A percentile compares a stretch with the other conserved stretches of the same genome.
phyloP scores from a whole-genome alignment of 2,329 filamentous ascomycete genomes.

The Decorospora gaudefroyi region DNA sequence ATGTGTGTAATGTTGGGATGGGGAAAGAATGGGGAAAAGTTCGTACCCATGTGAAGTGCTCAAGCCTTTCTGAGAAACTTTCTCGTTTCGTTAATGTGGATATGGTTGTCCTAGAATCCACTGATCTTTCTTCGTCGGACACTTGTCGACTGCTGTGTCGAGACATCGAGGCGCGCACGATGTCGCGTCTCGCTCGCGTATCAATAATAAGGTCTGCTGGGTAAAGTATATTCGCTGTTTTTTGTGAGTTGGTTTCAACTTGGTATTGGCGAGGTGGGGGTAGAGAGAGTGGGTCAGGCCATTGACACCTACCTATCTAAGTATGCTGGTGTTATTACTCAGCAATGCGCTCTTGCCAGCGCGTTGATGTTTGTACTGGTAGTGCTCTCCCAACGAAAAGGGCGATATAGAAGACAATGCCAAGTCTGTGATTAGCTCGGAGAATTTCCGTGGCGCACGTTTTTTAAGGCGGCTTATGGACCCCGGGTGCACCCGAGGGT shows the following conservation, averaged over 20 bases:
- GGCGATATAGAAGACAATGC: not conserved
- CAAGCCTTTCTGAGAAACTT: not conserved
- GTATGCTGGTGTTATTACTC: too few species aligned
- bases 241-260: too few species aligned
- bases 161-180: not conserved
- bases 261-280: too few species aligned
- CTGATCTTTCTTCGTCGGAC: not conserved
- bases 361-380: too few species aligned
- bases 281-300: too few species aligned
- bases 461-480: not conserved
- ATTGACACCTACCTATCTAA: too few species aligned
- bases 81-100: not conserved
- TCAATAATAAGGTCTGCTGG: too few species aligned
- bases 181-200: not conserved
- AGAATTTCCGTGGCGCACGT: not conserved
- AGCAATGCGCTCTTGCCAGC: too few species aligned
- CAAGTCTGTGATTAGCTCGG: not conserved
- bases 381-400: too few species aligned
- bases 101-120: not conserved
- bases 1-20: not conserved
- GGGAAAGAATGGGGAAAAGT: too few species aligned
- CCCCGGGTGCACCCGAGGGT: not conserved
- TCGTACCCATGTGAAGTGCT: slow-evolving; percentile 6
- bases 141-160: not conserved
- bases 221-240: too few species aligned